phyloP scores from a whole-genome alignment of 257 asterid genomes.

The Linderniella brevidens region DNA sequence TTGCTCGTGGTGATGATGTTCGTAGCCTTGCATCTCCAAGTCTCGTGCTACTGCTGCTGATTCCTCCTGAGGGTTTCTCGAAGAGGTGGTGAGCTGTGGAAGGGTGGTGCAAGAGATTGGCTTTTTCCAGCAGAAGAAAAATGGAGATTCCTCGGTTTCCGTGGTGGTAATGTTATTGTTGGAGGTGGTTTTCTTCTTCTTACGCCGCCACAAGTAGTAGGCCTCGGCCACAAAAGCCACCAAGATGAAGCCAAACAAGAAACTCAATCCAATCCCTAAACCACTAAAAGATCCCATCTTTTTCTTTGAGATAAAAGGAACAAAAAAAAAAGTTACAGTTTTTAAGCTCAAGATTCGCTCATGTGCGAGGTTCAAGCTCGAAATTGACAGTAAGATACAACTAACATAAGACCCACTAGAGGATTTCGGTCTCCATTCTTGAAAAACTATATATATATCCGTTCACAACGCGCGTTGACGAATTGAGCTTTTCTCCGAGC shows the following conservation, averaged over 20 bases:
- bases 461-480: no score
- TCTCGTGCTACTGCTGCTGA: conserved; percentile 16
- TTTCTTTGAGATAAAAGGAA: not conserved
- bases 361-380: no score
- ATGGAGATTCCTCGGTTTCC: conserved; percentile 20
- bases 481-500: no score
- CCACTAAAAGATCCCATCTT: conserved; percentile 74
- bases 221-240: conserved; percentile 75
- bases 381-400: no score
- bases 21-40: conserved; percentile 32
- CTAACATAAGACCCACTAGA: no score
- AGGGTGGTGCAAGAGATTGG: conserved; percentile 15
- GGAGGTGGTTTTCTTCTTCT: conserved; percentile 32
- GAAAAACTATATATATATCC: no score
- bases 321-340: not conserved
- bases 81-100: conserved; percentile 20
- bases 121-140: conserved; percentile 40
- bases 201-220: conserved; percentile 71
- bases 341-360: no score
- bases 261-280: conserved; percentile 63
- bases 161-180: conserved; percentile 7
- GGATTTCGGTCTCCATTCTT: no score
- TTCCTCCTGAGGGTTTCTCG: conserved; percentile 13
- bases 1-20: conserved; percentile 21
- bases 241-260: conserved; percentile 59